phyloP scores from a whole-genome alignment of 768 basidiomycete species.

The Tremella yokohamensis region DNA sequence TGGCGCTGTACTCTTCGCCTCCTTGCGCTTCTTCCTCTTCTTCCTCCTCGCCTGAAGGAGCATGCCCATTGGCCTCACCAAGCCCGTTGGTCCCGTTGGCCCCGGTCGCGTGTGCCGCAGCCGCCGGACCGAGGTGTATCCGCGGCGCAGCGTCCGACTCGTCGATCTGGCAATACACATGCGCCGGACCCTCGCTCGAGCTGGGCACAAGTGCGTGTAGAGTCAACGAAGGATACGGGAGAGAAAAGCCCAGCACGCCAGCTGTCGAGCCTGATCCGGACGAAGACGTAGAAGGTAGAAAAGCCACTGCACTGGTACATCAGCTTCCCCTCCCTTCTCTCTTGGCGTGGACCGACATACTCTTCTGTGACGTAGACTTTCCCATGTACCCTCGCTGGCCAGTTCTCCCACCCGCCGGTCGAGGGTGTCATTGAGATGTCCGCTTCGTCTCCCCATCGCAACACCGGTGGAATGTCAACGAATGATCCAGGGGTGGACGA shows the following conservation, averaged over 20 bases:
- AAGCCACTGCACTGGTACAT: background rate
- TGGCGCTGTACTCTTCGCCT: constrained; percentile 56
- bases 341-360: constrained; percentile 52
- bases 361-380: constrained; percentile 81
- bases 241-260: constrained; percentile 67
- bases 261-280: constrained; percentile 1
- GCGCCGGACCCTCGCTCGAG: constrained; percentile 48
- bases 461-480: constrained; percentile 74
- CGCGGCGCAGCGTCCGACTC: constrained; percentile 55
- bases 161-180: constrained; percentile 88
- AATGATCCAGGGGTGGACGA: constrained; percentile 83
- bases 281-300: background rate
- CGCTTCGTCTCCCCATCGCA: constrained; percentile 69
- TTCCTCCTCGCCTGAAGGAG: constrained; percentile 14
- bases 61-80: constrained; percentile 15
- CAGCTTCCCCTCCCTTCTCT: no score
- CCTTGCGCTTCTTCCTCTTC: constrained; percentile 44
- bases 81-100: background rate
- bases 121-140: background rate
- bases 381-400: constrained; percentile 59
- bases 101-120: constrained; percentile 25
- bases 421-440: constrained; percentile 71
- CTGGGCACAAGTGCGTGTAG: constrained; percentile 86
- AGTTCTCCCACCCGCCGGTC: constrained; percentile 59
- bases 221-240: constrained; percentile 84